Evolutionary conservation across 2,329 filamentous ascomycete genomes (phyloP).

Genomic region (Aspergillus cejpii): DNA sequence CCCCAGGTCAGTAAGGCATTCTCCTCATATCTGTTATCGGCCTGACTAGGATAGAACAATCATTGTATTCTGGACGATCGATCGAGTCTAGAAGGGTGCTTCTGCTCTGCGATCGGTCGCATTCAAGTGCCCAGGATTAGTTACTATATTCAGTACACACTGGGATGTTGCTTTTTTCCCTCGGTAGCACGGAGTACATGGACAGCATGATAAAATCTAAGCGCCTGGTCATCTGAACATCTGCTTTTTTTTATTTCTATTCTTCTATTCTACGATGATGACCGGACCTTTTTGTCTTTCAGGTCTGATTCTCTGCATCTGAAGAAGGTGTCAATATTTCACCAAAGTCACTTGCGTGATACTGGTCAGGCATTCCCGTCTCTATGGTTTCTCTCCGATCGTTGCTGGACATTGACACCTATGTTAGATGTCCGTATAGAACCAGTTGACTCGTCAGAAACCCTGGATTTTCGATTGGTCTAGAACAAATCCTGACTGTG

Average conservation of each 20-base stretch:
- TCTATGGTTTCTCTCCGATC: neutral
- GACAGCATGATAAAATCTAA: neutral
- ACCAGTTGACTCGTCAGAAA: neutral
- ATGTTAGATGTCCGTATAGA: neutral
- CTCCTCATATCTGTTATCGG: neutral
- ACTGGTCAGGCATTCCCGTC: neutral
- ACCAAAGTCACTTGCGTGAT: neutral
- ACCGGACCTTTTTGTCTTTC: neutral
- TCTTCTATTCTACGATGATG: neutral
- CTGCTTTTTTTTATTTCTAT: neutral
- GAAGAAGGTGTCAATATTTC: neutral
- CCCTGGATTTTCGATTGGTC: neutral
- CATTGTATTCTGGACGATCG: neutral
- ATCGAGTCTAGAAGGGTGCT: neutral
- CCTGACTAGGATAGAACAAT: neutral
- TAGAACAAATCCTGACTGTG: neutral
- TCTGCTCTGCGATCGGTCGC: neutral
- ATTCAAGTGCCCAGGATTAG: neutral
- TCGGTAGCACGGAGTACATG: neutral
- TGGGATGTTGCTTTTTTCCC: neutral
- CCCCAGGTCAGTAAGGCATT: neutral
- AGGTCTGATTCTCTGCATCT: neutral
- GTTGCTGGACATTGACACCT: neutral
- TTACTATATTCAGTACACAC: neutral
- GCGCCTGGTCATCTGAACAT: neutral